These are phyloP conservation scores for Cercospora sp. DNA, from an alignment of 2,329 filamentous ascomycete species.

Conservation along the genomic window DNA sequence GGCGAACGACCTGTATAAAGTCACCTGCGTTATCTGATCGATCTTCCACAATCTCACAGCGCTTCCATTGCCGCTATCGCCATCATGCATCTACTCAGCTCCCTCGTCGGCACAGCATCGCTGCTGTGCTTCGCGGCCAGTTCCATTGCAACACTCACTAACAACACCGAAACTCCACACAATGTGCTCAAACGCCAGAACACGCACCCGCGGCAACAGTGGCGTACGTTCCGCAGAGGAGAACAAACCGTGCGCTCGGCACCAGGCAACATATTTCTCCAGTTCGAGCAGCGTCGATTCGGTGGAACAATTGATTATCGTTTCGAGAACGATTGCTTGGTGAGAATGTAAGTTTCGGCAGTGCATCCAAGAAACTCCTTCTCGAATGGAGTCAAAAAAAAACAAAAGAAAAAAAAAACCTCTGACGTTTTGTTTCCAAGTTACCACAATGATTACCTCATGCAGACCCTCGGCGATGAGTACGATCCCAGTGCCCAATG, in stretches of 20 bases:
- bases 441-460: not conserved
- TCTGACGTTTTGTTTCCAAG: not conserved
- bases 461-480: not conserved
- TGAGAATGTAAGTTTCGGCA: not conserved
- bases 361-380: too few relatives aligned
- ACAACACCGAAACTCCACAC: not conserved
- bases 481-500: not conserved
- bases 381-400: too few relatives aligned
- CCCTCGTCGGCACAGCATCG: not conserved
- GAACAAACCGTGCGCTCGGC: not conserved
- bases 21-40: not conserved
- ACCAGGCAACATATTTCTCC: not conserved
- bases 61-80: not conserved
- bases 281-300: not conserved
- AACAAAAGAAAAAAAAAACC: too few relatives aligned
- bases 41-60: not conserved
- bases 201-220: not conserved
- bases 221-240: not conserved
- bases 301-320: not conserved
- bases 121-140: not conserved
- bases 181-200: not conserved
- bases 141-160: not conserved
- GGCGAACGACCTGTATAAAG: not conserved
- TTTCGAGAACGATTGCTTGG: not conserved
- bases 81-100: not conserved